Evolutionary conservation across 257 asterid genomes (phyloP), one percentile per base, ranked within the genome.

Genomic region (Nicotiana tabacum): DNA sequence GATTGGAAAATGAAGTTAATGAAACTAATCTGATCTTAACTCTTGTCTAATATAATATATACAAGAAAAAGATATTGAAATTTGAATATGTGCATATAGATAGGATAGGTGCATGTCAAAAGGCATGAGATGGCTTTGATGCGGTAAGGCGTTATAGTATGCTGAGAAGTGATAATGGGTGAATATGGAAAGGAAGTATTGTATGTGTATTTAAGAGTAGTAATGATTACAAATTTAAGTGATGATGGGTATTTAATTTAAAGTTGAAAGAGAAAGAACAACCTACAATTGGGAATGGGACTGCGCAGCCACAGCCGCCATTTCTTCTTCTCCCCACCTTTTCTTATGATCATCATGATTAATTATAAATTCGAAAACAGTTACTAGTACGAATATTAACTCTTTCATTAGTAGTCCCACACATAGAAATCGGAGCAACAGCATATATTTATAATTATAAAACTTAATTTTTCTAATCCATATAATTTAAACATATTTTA

Each of bases 251-350:
- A 72, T 72, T 46, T 72, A 74, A 46, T 72, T 46, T 72, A 74
- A 46, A 48, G 18, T 74, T 27, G 62, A 53, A 53, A 57, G 62
- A 57, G 24, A 57, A 17, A 57, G 21, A 57, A 57, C 62, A 57
- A 57, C 62, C 24, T 57, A 57, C 62, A 57, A 57, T 57, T 15
- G 62, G 24, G 62, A 57, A 13, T 57, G 62, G 62, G 82, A 76
- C 83, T 79, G 90, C 91, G 95, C 95, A 91, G 95, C 89, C 94
- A 88, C 87, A 87, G 97, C 97, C 96, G 96, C 96, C 95, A 89
- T 89, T 87, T 91, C 82, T 62, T 51, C 77, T 77, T 66, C 58
- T 35, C 21, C 32, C 48, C 65, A 83, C 39, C 56, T 80, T 33
- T 70, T 83, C 81, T 80, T 53, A 79, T 81, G 30, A 82, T 85